Evolutionary conservation across 164 flowering plant species (phyloP), one percentile per base, ranked within the genome.

Genomic region (Umbellularia californica): DNA sequence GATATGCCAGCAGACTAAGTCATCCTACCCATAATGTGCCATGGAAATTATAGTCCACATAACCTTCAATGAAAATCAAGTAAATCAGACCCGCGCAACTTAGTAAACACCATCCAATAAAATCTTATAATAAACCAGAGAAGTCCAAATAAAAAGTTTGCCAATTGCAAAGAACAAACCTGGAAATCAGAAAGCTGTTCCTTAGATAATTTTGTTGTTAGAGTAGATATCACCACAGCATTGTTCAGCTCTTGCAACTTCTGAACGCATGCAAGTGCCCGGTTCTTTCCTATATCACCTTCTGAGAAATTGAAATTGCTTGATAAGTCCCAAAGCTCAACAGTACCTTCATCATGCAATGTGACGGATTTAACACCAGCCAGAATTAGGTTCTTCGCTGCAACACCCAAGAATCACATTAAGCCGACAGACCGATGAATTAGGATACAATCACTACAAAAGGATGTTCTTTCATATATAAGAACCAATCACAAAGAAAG

Each of bases 331-430:
- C 97, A 93, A 74, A 93, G 70, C 74, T 91, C 93, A 70, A 93
- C 95, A 0, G 55, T 63, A 23, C 89, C 90, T 78, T 90, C 94
- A 78, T 93, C 97, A 74, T 93, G 97, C 87, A 93, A 81, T 23
- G 94, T 88, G 72, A 93, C 92, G 65, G 95, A 93, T 80, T 91
- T 93, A 50, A 93, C 95, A 76, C 97, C 97, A 76, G 97, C 94
- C 72, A 93, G 93, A 82, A 93, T 75, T 52, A 93, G 89, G 70
- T 93, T 93, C 81, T 93, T 93, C 17, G 97, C 96, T 93, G 91
- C 85, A 88, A 70, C 24, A 50, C 72, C 47, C 51, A 68, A 15
- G n/a, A 55, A 64, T 12, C 67, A 13, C 17, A 22, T 25, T 64
- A 23, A 25, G 67, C 67, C 24, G 20, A 25, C 15, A 64, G 33